These are phyloP conservation scores for Exophiala sp. DNA, from an alignment of 2,329 filamentous ascomycete species.

Conservation along the genomic window DNA sequence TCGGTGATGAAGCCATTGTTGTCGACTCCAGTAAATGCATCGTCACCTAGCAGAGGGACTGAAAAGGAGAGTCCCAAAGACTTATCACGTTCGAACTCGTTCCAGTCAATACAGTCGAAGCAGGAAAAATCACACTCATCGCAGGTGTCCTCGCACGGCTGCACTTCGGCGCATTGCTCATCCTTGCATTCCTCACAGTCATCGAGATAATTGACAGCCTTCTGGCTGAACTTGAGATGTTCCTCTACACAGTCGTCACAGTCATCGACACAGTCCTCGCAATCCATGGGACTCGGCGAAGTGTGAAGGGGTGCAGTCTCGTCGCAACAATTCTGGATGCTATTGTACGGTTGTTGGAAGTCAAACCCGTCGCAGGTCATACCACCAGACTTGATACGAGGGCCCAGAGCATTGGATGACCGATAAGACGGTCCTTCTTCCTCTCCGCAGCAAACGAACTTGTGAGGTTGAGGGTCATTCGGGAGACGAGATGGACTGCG, in stretches of 20 bases:
- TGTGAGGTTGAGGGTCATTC: slow-evolving; percentile 11
- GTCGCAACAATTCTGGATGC: slow-evolving; percentile 3
- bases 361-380: background rate
- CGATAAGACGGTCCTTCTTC: slow-evolving; percentile 10
- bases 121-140: slow-evolving; percentile 27
- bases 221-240: slow-evolving; percentile 17
- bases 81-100: slow-evolving; percentile 24
- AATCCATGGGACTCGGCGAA: slow-evolving; percentile 24
- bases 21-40: background rate
- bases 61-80: slow-evolving; percentile 24
- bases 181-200: slow-evolving; percentile 26
- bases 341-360: slow-evolving; percentile 1
- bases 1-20: background rate
- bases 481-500: slow-evolving; percentile 14
- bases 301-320: slow-evolving; percentile 11
- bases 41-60: slow-evolving; percentile 18
- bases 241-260: slow-evolving; percentile 27
- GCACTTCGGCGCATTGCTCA: slow-evolving; percentile 17
- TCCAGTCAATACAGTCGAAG: slow-evolving; percentile 28
- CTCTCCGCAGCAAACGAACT: slow-evolving; percentile 18
- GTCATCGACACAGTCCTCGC: slow-evolving; percentile 25
- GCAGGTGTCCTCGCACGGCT: slow-evolving; percentile 23
- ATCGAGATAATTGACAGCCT: slow-evolving; percentile 10
- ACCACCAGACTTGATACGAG: slow-evolving; percentile 10
- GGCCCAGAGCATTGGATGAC: slow-evolving; percentile 11